Evolutionary conservation across 208 protist genomes (phyloP).

Genomic region (Trypanosoma grayi): DNA sequence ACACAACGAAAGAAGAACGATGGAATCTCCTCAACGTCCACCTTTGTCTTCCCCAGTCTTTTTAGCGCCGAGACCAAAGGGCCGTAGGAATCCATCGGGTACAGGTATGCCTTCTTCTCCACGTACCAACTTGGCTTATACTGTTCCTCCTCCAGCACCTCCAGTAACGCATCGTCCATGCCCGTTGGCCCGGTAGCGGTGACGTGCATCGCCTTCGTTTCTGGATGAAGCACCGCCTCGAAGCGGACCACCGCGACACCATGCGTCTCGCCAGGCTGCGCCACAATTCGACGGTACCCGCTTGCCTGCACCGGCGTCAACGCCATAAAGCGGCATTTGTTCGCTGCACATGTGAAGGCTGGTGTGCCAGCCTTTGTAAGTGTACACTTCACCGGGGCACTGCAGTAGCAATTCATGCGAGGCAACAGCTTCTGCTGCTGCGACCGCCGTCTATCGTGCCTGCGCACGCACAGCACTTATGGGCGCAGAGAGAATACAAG

Average conservation of each 20-base stretch:
- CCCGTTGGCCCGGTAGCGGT: slow-evolving; percentile 30
- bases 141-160: slow-evolving; percentile 42
- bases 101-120: slow-evolving; percentile 54
- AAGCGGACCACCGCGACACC: slow-evolving; percentile 59
- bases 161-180: slow-evolving; percentile 19
- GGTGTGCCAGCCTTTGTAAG: slow-evolving; percentile 50
- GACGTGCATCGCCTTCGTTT: slow-evolving; percentile 22
- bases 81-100: slow-evolving; percentile 58
- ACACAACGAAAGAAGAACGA: slow-evolving; percentile 77
- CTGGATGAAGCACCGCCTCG: slow-evolving; percentile 67
- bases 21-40: slow-evolving; percentile 65
- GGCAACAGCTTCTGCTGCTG: neutral
- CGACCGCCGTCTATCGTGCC: neutral
- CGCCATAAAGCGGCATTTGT: slow-evolving; percentile 66
- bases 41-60: slow-evolving; percentile 8
- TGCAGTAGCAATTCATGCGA: slow-evolving; percentile 79
- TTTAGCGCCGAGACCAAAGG: slow-evolving; percentile 38
- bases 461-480: too few species aligned
- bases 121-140: slow-evolving; percentile 60
- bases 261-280: slow-evolving; percentile 20
- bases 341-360: slow-evolving; percentile 50
- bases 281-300: slow-evolving; percentile 59
- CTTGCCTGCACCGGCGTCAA: slow-evolving; percentile 49
- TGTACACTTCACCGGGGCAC: slow-evolving; percentile 34
- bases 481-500: too few species aligned